A percentile compares a stretch with the other conserved stretches of the same genome.
Conservation (phyloP, 2,329 filamentous ascomycete genomes). For the Claviceps maximensis region DNA sequence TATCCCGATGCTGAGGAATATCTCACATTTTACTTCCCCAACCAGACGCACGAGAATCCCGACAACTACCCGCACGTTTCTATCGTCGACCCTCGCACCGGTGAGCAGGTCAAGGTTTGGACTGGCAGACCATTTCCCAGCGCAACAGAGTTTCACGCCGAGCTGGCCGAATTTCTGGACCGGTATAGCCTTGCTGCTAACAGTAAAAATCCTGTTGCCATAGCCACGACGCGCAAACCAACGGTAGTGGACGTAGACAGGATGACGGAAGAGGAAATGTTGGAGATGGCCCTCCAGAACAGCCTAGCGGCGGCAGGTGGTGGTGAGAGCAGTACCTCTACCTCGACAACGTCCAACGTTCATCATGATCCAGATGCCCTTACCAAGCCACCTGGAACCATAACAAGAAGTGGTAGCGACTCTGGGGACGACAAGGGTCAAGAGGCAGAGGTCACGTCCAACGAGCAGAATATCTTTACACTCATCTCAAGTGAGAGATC, state of each 20-base stretch:
- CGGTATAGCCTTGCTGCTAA: constrained; percentile 80
- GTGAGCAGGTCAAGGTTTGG: constrained; percentile 96
- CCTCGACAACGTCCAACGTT: constrained; percentile 36
- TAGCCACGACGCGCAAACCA: constrained; percentile 44
- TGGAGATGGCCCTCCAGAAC: constrained; percentile 85
- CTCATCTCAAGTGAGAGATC: constrained; percentile 58
- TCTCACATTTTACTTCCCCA: constrained; percentile 75
- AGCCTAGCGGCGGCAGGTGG: constrained; percentile 52
- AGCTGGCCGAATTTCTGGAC: constrained; percentile 92
- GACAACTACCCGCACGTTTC: constrained; percentile 92
- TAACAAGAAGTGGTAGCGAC: constrained; percentile 7
- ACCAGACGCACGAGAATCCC: constrained; percentile 58
- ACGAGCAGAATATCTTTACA: constrained; percentile 44
- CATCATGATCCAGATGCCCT: constrained; percentile 76
- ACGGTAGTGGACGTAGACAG: constrained; percentile 64
- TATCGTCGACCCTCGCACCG: constrained; percentile 88
- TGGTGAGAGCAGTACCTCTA: constrained; percentile 19
- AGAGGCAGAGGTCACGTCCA: constrained; percentile 23
- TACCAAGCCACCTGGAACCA: constrained; percentile 52
- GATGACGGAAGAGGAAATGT: constrained; percentile 95
- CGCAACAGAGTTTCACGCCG: constrained; percentile 71
- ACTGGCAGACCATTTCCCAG: constrained; percentile 68
- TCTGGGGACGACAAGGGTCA: constrained; percentile 37
- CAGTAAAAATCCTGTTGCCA: constrained; percentile 86
- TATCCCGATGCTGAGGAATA: constrained; percentile 69